Evolutionary conservation across 148 eudicot species (phyloP), one percentile per base, ranked within the genome.

Genomic region (Rhododendron vialii): DNA sequence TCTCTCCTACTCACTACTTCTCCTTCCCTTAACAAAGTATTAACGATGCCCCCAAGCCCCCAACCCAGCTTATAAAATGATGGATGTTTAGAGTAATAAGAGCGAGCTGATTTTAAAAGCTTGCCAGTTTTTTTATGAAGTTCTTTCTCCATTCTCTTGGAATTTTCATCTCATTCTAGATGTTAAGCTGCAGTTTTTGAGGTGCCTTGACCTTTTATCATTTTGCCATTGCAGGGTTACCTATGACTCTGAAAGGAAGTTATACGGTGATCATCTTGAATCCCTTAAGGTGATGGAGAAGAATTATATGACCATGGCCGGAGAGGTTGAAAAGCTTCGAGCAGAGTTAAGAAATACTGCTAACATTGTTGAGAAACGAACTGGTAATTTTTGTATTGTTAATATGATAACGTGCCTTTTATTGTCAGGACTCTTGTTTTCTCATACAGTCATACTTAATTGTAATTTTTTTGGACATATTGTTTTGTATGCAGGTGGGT

Each of bases 241-340:
- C n/a, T 98, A 92, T 90, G 99, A 95, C 63, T 95, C 91, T 88
- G 99, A 98, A 92, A 93, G 92, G 93, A 98, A 95, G 87, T 88
- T 95, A 73, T 98, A 93, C 86, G 90, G 76, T 55, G 99, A 98
- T 80, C 99, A 98, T 88, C 93, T 95, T 67, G 99, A 94, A 89
- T 93, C 98, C 81, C 98, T 98, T 84, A 95, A 98, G 90, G 95
- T 89, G 91, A 98, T 98, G 99, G 99, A 95, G 82, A 94, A 93
- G 93, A 95, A 95, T 87, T 98, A 98, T 86, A 88, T 90, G 86
- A 91, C 92, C 86, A 98, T 98, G 99, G 92, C 96, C 10, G 93
- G 88, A 77, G 99, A 98, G 92, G 98, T 98, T 88, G 95, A 95
- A 84, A 98, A 96, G 90, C 97, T 98, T 18, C 97, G 92, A n/a